Base-by-base conservation (phyloP, 768 basidiomycete genomes). In the button mushroom (Agaricus bisporus) region DNA sequence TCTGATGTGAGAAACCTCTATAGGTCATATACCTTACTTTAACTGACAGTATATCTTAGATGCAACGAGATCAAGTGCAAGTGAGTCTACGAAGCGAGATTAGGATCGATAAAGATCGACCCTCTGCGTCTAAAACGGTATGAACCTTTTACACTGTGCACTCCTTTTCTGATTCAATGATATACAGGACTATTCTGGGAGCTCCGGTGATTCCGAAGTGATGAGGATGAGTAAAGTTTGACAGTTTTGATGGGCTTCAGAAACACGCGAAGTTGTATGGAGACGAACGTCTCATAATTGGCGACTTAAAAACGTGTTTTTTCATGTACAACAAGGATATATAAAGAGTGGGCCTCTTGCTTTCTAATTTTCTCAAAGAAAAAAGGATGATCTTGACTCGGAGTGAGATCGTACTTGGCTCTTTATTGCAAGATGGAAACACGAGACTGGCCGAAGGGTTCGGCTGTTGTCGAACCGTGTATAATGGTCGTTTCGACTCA, bases 61-160 rank as follows among this genome's bases (percentile, higher is more conserved):
- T 45, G 3, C 18, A 46, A 35, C 43, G 36, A 1, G 38, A 52
- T 28, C 32, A 32, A 32, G 17, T 42, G 37, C 9, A 38, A 11
- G 25, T 52, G 17, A 45, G 46, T 17, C 11, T 54, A 5, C 45
- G 52, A 36, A 32, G 46, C 29, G 52, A 54, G 6, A 41, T 36
- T 18, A 46, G 45, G 17, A 47, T 32, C 8, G 32, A 32, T 32
- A 32, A 32, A 32, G 32, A 32, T 11, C 7, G 22, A 22, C 1
- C 7, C 8, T 32, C 32, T 32, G 32, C 8, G 11, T 32, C 3
- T 11, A 50, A 50, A 41, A 25, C 26, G 5, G 49, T 50, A 50
- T 1, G 49, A 12, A 1, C 6, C 8, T 26, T 41, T 12, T 20
- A 22, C 4, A 20, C 1, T 20, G 18, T 18, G 26, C 6, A 12